Evolutionary conservation across 2,329 filamentous ascomycete species (phyloP).

Genomic region (Cladosporium oxysporum): DNA sequence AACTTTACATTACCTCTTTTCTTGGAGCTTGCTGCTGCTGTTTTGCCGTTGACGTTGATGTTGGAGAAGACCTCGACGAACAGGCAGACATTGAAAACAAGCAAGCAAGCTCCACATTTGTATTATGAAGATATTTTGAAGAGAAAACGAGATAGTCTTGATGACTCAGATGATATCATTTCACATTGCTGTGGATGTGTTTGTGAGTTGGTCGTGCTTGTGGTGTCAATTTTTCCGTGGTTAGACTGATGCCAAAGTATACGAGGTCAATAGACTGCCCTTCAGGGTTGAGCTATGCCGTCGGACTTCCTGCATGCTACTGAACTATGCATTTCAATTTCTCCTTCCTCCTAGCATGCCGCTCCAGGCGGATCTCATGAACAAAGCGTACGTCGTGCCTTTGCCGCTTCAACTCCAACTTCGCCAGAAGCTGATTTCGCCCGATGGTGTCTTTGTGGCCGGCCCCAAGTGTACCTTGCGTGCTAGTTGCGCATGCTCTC

Average conservation of each 20-base stretch:
- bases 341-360: too few relatives aligned
- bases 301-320: too few relatives aligned
- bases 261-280: too few relatives aligned
- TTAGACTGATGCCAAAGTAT: not conserved
- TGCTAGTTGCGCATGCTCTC: too few relatives aligned
- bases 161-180: not conserved
- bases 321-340: too few relatives aligned
- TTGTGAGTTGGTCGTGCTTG: not conserved
- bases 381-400: too few relatives aligned
- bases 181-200: not conserved
- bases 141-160: not conserved
- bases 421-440: not conserved
- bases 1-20: not conserved
- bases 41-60: not conserved
- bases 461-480: not conserved
- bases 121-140: constrained; percentile 1
- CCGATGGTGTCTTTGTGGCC: not conserved
- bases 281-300: too few relatives aligned
- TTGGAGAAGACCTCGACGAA: not conserved
- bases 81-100: not conserved
- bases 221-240: not conserved
- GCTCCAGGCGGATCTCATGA: too few relatives aligned
- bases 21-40: not conserved
- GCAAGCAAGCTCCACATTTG: not conserved
- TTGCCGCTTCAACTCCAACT: not conserved